Percentiles rank a stretch among this genome's conserved stretches.
These are phyloP conservation scores for Simplicillium sp. DNA, from an alignment of 2,329 filamentous ascomycete species.

Conservation along the genomic window DNA sequence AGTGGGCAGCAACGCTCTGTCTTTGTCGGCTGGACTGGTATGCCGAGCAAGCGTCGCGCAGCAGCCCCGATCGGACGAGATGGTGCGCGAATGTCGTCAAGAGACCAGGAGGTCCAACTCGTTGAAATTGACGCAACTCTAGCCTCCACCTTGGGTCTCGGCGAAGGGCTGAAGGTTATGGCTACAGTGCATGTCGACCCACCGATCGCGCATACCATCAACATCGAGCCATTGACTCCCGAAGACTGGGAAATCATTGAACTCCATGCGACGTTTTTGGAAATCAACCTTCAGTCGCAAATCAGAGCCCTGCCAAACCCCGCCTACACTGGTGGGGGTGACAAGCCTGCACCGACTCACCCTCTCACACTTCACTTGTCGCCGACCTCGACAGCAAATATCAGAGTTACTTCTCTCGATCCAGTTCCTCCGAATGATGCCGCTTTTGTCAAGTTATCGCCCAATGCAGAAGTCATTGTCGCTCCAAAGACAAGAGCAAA, in stretches of 20 bases:
- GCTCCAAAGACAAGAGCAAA: conserved; percentile 83
- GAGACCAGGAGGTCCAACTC: conserved; percentile 66
- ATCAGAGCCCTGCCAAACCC: conserved; percentile 91
- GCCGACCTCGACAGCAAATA: conserved; percentile 89
- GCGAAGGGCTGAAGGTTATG: conserved; percentile 71
- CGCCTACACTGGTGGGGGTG: conserved; percentile 43
- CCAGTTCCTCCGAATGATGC: conserved; percentile 59
- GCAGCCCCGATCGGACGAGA: conserved; percentile 66
- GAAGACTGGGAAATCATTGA: conserved; percentile 99
- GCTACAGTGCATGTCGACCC: conserved; percentile 76
- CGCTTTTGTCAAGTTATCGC: conserved; percentile 84
- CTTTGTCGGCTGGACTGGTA: conserved; percentile 93
- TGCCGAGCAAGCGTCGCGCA: conserved; percentile 83
- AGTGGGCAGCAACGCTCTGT: conserved; percentile 55
- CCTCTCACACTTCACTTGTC: conserved; percentile 87
- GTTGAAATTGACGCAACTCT: conserved; percentile 86
- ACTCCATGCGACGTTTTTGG: conserved; percentile 88
- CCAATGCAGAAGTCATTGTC: conserved; percentile 94
- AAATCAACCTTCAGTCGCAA: conserved; percentile 86
- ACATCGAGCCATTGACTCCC: conserved; percentile 90
- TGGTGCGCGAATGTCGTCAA: conserved; percentile 46
- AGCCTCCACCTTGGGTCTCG: conserved; percentile 65
- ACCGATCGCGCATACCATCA: conserved; percentile 83
- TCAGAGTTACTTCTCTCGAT: conserved; percentile 74
- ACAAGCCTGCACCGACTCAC: conserved; percentile 51